Evolutionary conservation across 1,284 basidiomycete species (phyloP).

Genomic region (Earliella scabrosa): DNA sequence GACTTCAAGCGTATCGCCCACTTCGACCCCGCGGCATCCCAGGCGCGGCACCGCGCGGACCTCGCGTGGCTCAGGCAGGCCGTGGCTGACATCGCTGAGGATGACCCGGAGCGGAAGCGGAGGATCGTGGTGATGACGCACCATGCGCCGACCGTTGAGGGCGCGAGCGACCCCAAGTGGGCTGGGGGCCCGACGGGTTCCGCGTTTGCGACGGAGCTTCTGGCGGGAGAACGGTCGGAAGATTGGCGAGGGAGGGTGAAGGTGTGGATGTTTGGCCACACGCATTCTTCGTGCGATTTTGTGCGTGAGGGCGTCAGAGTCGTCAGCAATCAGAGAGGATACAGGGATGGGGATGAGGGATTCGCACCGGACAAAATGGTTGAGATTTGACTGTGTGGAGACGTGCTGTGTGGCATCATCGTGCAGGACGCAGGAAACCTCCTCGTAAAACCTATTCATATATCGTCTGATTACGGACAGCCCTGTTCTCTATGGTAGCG

Average conservation of each 20-base stretch:
- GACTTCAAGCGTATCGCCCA: conserved; percentile 38
- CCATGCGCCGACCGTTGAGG: conserved; percentile 41
- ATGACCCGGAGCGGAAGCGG: conserved; percentile 35
- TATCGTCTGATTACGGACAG: too few species aligned
- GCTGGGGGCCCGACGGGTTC: conserved; percentile 30
- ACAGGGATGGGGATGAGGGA: conserved; percentile 24
- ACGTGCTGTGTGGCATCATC: too few species aligned
- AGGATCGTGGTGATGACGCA: conserved; percentile 42
- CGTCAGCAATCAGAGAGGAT: conserved; percentile 42
- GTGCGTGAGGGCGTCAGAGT: conserved; percentile 37
- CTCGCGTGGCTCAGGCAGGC: conserved; percentile 37
- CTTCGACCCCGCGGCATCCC: conserved; percentile 33
- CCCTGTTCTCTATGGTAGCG: too few species aligned
- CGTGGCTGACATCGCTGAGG: conserved; percentile 30
- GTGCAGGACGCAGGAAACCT: too few species aligned
- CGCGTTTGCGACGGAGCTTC: conserved; percentile 42
- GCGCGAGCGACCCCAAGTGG: conserved; percentile 39
- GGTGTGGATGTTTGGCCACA: conserved; percentile 46
- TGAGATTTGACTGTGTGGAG: conserved; percentile 9
- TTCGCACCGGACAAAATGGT: conserved; percentile 24
- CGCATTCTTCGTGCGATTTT: conserved; percentile 45
- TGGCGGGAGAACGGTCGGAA: conserved; percentile 22
- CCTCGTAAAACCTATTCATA: too few species aligned
- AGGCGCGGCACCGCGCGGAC: conserved; percentile 34
- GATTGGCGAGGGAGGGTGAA: conserved; percentile 6